Percentiles rank a stretch among this genome's conserved stretches.
These are phyloP conservation scores for Fusarium sp. DNA, from an alignment of 2,329 filamentous ascomycete genomes.

Conservation along the genomic window DNA sequence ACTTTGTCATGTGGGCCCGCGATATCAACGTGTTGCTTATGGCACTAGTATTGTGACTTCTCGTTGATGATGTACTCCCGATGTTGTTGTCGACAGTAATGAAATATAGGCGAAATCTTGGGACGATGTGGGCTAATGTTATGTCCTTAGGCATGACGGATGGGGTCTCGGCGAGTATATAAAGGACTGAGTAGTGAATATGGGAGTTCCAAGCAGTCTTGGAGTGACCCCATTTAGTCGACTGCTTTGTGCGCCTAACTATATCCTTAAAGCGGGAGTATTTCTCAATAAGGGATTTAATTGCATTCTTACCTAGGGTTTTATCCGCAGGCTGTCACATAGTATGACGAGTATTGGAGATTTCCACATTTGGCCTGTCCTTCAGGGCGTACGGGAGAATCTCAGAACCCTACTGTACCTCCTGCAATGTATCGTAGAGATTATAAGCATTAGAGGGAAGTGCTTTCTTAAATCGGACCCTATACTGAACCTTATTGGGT, in stretches of 20 bases:
- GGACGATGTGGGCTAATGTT: background rate
- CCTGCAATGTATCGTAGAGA: background rate
- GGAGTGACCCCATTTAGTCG: background rate
- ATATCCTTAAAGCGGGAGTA: background rate
- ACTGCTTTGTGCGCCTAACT: background rate
- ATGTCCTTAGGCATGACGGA: background rate
- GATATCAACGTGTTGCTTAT: background rate
- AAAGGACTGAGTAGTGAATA: background rate
- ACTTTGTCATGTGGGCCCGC: background rate
- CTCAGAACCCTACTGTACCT: background rate
- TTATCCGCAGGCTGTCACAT: background rate
- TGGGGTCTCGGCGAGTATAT: background rate
- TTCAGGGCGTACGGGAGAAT: background rate
- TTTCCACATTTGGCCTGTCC: background rate
- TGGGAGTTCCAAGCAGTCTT: background rate
- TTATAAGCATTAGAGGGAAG: background rate
- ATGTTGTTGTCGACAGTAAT: background rate
- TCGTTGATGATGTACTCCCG: background rate
- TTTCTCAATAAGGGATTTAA: background rate
- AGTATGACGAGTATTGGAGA: background rate
- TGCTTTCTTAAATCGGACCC: background rate
- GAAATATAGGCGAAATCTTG: background rate
- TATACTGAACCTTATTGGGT: background rate
- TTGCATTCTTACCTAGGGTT: background rate
- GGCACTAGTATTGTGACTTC: background rate